Percentiles rank a stretch among this genome's conserved stretches.
phyloP scores from a whole-genome alignment of 495 filamentous ascomycete genomes.

The Xylona heveae region DNA sequence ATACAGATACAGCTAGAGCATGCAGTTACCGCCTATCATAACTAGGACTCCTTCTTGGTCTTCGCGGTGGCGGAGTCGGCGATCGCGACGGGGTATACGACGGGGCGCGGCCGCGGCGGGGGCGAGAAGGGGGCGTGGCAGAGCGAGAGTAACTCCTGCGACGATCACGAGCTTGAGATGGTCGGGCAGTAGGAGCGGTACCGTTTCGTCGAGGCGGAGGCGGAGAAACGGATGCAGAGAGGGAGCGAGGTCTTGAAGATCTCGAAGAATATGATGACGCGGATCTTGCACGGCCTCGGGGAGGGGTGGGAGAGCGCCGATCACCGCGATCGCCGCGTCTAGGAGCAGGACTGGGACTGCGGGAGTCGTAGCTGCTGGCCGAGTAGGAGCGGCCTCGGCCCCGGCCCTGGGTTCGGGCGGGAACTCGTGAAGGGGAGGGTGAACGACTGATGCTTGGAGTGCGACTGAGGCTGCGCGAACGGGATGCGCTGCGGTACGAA shows the following conservation, averaged over 20 bases:
- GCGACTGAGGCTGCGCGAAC: not conserved
- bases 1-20: not conserved
- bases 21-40: not conserved
- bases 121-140: not conserved
- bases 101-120: not conserved
- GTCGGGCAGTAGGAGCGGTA: not conserved
- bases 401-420: slow-evolving; percentile 1
- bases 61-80: not conserved
- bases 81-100: slow-evolving; percentile 4
- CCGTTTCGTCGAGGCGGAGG: not conserved
- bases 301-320: too few species aligned
- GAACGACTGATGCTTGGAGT: too few species aligned
- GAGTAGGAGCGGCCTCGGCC: slow-evolving; percentile 2
- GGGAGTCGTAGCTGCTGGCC: slow-evolving; percentile 1
- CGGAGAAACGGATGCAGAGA: slow-evolving; percentile 2
- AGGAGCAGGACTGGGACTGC: not conserved
- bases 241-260: not conserved
- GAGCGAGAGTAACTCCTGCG: slow-evolving; percentile 3
- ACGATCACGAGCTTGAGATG: too few species aligned
- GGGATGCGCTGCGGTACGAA: too few species aligned
- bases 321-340: not conserved
- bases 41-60: not conserved
- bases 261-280: not conserved
- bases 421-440: slow-evolving; percentile 1
- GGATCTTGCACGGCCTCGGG: too few species aligned